Evolutionary conservation across 1,284 basidiomycete genomes (phyloP).

Genomic region (Cryptococcus wingfieldii): DNA sequence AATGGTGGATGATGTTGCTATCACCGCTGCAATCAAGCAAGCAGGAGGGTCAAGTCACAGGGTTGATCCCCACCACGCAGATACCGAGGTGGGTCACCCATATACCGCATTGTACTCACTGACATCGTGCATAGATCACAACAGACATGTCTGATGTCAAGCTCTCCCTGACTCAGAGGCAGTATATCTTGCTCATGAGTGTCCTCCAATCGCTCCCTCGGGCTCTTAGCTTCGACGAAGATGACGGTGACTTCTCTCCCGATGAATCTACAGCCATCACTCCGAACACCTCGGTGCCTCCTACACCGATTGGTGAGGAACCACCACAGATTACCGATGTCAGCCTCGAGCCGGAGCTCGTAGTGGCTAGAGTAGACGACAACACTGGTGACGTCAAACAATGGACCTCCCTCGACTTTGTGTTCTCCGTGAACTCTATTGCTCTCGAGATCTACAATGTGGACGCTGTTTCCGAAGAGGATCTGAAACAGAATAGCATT

Average conservation of each 20-base stretch:
- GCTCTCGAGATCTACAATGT: constrained; percentile 88
- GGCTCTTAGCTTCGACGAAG: constrained; percentile 52
- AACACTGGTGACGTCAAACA: constrained; percentile 20
- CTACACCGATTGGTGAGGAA: constrained; percentile 17
- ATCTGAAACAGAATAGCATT: constrained; percentile 74
- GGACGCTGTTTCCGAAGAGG: constrained; percentile 58
- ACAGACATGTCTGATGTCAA: constrained; percentile 81
- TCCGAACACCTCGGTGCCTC: constrained; percentile 11
- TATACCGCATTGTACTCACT: not conserved
- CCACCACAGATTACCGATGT: constrained; percentile 23
- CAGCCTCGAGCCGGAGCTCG: constrained; percentile 54
- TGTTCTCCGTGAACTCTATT: constrained; percentile 69
- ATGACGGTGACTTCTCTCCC: constrained; percentile 39
- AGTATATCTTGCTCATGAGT: constrained; percentile 73
- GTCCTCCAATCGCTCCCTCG: constrained; percentile 71
- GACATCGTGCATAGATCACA: constrained; percentile 21
- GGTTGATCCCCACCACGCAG: constrained; percentile 57
- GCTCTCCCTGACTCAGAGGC: constrained; percentile 82
- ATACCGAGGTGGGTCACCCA: constrained; percentile 59
- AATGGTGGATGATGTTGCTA: constrained; percentile 88
- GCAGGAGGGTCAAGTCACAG: constrained; percentile 42
- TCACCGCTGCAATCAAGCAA: constrained; percentile 69
- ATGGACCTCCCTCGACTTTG: constrained; percentile 71
- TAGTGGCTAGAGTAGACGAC: constrained; percentile 23
- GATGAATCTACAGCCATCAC: constrained; percentile 23